These are phyloP conservation scores for Mytilinidion resinicola DNA, from an alignment of 495 filamentous ascomycete species.

Conservation along the genomic window DNA sequence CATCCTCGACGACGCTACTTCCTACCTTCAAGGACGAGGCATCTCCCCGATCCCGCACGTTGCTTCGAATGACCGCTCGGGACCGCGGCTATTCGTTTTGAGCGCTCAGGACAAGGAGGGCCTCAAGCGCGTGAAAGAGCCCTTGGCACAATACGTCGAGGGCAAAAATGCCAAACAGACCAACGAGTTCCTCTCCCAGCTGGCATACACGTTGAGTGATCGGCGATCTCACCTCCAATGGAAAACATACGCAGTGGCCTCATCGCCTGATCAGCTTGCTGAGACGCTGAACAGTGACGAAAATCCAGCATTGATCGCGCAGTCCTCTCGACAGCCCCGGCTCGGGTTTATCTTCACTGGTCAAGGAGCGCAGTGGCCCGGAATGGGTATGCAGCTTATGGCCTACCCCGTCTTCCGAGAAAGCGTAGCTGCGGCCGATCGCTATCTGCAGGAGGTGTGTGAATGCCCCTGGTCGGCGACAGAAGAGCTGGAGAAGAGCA, in stretches of 20 bases:
- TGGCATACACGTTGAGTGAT: not conserved
- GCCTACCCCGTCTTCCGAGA: constrained; percentile 11
- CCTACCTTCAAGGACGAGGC: no score
- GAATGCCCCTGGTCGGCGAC: no score
- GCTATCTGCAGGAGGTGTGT: constrained; percentile 1
- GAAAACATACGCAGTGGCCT: not conserved
- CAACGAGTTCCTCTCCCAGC: not conserved
- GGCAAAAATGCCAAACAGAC: not conserved
- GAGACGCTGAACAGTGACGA: not conserved
- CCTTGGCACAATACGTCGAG: not conserved
- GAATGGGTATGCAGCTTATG: constrained; percentile 33
- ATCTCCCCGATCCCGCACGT: not conserved
- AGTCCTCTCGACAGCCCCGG: no score
- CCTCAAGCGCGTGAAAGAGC: not conserved
- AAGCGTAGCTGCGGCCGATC: constrained; percentile 13
- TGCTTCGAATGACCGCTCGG: not conserved
- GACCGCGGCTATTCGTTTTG: not conserved
- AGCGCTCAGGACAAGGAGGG: not conserved
- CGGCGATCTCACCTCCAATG: no score
- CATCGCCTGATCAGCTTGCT: not conserved
- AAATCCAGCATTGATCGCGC: not conserved
- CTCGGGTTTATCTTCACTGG: constrained; percentile 36
- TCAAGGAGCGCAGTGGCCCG: constrained; percentile 34
- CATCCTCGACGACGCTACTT: constrained; percentile 35
- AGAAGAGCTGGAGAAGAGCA: not conserved